phyloP scores from a whole-genome alignment of 441 rosid genomes.

The Corymbia citriodora region DNA sequence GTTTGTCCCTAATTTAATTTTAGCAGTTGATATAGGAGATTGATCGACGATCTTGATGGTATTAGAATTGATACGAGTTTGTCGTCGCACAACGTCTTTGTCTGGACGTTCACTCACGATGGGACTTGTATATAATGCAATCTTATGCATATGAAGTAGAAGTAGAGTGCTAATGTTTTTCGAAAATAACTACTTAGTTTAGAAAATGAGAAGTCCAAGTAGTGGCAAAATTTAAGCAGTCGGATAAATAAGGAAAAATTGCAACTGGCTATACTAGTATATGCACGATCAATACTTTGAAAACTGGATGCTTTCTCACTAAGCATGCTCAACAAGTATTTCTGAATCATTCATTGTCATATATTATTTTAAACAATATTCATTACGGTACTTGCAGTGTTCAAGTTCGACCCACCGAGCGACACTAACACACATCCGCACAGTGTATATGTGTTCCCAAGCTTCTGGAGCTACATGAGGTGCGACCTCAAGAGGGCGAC shows the following conservation, averaged over 20 bases:
- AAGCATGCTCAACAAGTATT: background rate
- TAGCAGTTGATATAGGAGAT: background rate
- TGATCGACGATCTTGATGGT: background rate
- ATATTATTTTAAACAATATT: background rate
- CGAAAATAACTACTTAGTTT: background rate
- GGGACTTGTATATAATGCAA: background rate
- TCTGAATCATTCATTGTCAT: background rate
- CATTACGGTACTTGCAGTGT: background rate
- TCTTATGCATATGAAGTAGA: background rate
- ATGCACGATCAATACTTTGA: background rate
- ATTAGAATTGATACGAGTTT: background rate
- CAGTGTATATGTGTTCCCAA: slow-evolving; percentile 2
- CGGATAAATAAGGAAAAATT: background rate
- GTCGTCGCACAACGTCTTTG: background rate
- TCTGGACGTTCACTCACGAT: background rate
- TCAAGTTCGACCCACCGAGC: slow-evolving; percentile 2
- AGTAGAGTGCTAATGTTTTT: background rate
- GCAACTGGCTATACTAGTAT: background rate
- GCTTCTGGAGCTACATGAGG: background rate
- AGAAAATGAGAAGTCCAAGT: background rate
- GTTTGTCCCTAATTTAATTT: background rate
- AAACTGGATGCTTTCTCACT: background rate
- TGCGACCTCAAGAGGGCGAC: slow-evolving; percentile 10
- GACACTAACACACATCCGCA: slow-evolving; percentile 1
- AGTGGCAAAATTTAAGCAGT: background rate